These are phyloP conservation scores for Trichoderma virens DNA, from an alignment of 495 filamentous ascomycete genomes.

Conservation along the genomic window DNA sequence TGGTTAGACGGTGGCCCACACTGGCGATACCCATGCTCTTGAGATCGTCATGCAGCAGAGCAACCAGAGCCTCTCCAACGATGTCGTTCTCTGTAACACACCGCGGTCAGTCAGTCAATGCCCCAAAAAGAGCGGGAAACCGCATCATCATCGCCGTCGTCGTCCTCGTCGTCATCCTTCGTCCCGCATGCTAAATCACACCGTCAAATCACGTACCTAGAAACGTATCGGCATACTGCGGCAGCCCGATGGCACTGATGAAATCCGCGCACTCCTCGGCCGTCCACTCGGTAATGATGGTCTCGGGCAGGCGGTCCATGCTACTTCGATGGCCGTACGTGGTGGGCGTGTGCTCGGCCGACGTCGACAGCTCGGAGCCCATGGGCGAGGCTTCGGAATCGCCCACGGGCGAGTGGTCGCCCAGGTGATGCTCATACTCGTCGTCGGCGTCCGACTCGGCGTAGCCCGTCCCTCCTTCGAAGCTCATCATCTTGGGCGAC, in stretches of 20 bases:
- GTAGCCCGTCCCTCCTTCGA: constrained; percentile 54
- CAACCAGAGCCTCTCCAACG: constrained; percentile 83
- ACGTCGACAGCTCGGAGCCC: constrained; percentile 65
- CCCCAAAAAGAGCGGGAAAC: not conserved
- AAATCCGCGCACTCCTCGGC: constrained; percentile 84
- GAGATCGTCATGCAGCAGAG: constrained; percentile 82
- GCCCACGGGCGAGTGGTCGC: constrained; percentile 62
- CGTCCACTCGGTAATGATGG: constrained; percentile 82
- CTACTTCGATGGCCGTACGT: constrained; percentile 66
- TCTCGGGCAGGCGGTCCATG: constrained; percentile 60
- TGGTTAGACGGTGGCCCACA: constrained; percentile 88
- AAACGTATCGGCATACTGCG: constrained; percentile 76
- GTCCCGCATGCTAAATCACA: no score
- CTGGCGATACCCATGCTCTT: constrained; percentile 90
- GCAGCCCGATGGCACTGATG: constrained; percentile 66
- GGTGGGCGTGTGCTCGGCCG: constrained; percentile 81
- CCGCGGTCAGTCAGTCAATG: constrained; percentile 16
- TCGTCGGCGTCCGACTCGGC: constrained; percentile 90
- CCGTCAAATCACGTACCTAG: constrained; percentile 49
- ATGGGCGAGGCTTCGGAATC: constrained; percentile 71
- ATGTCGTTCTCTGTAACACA: constrained; percentile 73
- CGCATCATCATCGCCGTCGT: no score
- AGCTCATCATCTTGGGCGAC: constrained; percentile 39
- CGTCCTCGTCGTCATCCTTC: not conserved
- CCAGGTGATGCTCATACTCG: constrained; percentile 79